Evolutionary conservation across 2,329 filamentous ascomycete species (phyloP), one percentile per base, ranked within the genome.

Genomic region (Diaporthe batatas): DNA sequence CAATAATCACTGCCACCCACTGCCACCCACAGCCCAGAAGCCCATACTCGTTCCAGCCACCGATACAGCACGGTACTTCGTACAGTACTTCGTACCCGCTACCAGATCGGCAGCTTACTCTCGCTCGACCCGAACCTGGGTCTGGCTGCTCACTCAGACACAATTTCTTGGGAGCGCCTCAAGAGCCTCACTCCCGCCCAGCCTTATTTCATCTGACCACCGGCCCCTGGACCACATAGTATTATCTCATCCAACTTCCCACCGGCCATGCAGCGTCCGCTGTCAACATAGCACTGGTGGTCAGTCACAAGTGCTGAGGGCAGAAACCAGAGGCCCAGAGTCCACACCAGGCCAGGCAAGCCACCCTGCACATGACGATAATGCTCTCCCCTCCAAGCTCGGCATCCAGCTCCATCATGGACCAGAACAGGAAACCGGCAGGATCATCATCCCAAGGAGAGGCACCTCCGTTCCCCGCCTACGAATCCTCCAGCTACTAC

Each of bases 401-500:
- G 42, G 42, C 53, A 53, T 59, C 70, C n/a, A 49, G 42, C 54
- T 57, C 70, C 23, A 72, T 54, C 62, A 72, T 72, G 70, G 65
- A 68, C 59, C 53, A 53, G n/a, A 21, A 36, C 39, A 57, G 42
- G 68, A 53, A n/a, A 6, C n/a, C 57, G 53, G 12, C 55, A n/a
- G 51, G 21, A 57, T 21, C 23, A 23, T 57, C 51, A 23, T 53
- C 65, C 62, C 57, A 53, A n/a, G 53, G 68, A 58, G 34, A 51
- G 11, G 21, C 68, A 55, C 42, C 39, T 18, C 16, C 47, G 6
- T 72, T 57, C 14, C 55, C 49, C 25, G 34, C 51, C 10, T 47
- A 59, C 23, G 25, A 53, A 29, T 51, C 68, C 12, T 39, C 68
- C 23, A 53, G 42, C 12, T 23, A 62, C 14, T 62, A 53, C 83